phyloP scores from a whole-genome alignment of 2,329 filamentous ascomycete species.

The Macroventuria anomochaeta region DNA sequence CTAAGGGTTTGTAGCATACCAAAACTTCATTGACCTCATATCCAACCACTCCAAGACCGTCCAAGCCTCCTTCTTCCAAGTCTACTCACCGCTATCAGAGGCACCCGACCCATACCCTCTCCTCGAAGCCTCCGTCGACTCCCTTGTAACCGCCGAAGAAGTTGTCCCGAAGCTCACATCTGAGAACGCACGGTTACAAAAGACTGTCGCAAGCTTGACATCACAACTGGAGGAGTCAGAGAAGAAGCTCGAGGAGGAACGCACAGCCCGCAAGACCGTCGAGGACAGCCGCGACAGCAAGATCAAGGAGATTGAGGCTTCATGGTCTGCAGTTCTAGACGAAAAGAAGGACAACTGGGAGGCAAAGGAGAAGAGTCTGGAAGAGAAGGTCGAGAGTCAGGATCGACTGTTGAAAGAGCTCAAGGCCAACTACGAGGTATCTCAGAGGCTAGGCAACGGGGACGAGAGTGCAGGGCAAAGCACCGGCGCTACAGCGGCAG shows the following conservation, averaged over 20 bases:
- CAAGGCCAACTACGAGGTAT: slow-evolving; percentile 97
- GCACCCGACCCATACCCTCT: slow-evolving; percentile 95
- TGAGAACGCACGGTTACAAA: slow-evolving; percentile 88
- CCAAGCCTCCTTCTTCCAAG: slow-evolving; percentile 88
- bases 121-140: slow-evolving; percentile 94
- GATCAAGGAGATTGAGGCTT: slow-evolving; percentile 87
- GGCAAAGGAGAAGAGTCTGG: slow-evolving; percentile 85
- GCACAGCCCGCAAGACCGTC: slow-evolving; percentile 72
- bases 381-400: slow-evolving; percentile 94
- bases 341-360: slow-evolving; percentile 98
- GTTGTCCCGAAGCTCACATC: slow-evolving; percentile 86
- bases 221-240: slow-evolving; percentile 84
- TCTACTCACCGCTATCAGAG: slow-evolving; percentile 93
- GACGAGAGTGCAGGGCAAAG: slow-evolving; percentile 66
- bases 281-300: slow-evolving; percentile 79
- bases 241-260: slow-evolving; percentile 78
- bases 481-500: slow-evolving; percentile 77
- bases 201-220: slow-evolving; percentile 76
- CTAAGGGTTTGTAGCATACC: slow-evolving; percentile 82
- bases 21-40: slow-evolving; percentile 94
- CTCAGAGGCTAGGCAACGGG: slow-evolving; percentile 80
- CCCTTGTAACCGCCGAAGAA: slow-evolving; percentile 89
- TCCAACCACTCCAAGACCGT: slow-evolving; percentile 95
- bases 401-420: slow-evolving; percentile 91
- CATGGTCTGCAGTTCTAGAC: slow-evolving; percentile 86